Evolutionary conservation across 2,329 filamentous ascomycete species (phyloP), one percentile per base, ranked within the genome.

Genomic region (Sclerotiophoma versabilis): DNA sequence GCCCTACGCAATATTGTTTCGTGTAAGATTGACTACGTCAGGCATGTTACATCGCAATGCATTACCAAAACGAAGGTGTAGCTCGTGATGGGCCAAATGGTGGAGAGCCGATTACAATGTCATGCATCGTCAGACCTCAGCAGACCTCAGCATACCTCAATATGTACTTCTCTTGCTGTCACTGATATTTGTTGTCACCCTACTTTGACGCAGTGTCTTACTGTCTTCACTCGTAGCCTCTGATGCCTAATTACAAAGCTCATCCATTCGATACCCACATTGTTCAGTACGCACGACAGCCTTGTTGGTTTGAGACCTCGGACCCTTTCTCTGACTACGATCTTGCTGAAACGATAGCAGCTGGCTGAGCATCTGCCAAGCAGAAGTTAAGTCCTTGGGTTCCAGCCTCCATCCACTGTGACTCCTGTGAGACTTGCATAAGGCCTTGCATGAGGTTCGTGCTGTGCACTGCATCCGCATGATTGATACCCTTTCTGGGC

Each of bases 81-180:
- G 33, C 23, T 25, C n/a, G 7, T 17, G 22, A 12, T 32, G 38
- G 20, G 10, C 6, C 1, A 30, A 17, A 44, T 15, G 11, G 48
- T 15, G 48, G 48, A 45, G 48, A 49, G 46, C 45, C 39, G 41
- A 46, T 10, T 10, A 22, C n/a, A 19, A 20, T n/a, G 34, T 15
- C 39, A 27, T 20, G 23, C 11, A 38, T 39, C 15, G 20, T 45
- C 11, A n/a, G n/a, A n/a, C 1, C 5, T 2, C 26, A 12, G 19
- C n/a, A n/a, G n/a, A n/a, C n/a, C n/a, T n/a, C n/a, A n/a, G n/a
- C n/a, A n/a, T n/a, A n/a, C n/a, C 33, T 38, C 12, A 19, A 37
- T 17, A 44, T 12, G 10, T 10, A n/a, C 32, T 43, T 11, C 1
- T 12, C 17, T 22, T 36, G 3, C 33, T 12, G 6, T 27, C 11